These are phyloP conservation scores for Talaromyces sp. DNA, from an alignment of 2,329 filamentous ascomycete genomes.

Conservation along the genomic window DNA sequence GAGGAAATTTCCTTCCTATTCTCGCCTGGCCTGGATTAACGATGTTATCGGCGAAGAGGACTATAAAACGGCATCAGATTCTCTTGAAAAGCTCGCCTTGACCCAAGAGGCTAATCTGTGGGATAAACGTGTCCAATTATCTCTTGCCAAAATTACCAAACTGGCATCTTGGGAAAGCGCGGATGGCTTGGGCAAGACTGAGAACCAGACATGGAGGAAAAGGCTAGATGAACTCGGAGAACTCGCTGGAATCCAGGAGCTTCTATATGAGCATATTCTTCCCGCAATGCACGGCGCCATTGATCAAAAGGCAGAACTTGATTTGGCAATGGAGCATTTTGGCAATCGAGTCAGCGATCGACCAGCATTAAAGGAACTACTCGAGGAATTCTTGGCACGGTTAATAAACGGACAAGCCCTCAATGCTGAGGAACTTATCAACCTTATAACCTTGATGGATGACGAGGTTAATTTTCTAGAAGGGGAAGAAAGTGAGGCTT, in stretches of 20 bases:
- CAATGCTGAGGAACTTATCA: slow-evolving; percentile 48
- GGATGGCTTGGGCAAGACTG: slow-evolving; percentile 22
- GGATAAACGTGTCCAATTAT: slow-evolving; percentile 91
- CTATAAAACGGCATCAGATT: slow-evolving; percentile 66
- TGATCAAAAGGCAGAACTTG: slow-evolving; percentile 71
- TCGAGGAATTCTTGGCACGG: slow-evolving; percentile 65
- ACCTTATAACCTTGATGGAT: slow-evolving; percentile 72
- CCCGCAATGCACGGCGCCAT: slow-evolving; percentile 67
- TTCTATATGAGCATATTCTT: slow-evolving; percentile 66
- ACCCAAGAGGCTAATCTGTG: slow-evolving; percentile 74
- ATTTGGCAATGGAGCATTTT: slow-evolving; percentile 68
- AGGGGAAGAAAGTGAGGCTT: slow-evolving; percentile 47
- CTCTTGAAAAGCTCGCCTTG: slow-evolving; percentile 65
- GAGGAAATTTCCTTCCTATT: slow-evolving; percentile 64
- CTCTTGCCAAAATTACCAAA: slow-evolving; percentile 75
- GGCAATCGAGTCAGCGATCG: slow-evolving; percentile 53
- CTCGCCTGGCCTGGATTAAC: slow-evolving; percentile 90
- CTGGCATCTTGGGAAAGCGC: slow-evolving; percentile 56
- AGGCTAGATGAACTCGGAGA: slow-evolving; percentile 61
- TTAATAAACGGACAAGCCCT: slow-evolving; percentile 70
- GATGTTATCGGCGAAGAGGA: slow-evolving; percentile 75
- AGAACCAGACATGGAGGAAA: slow-evolving; percentile 42
- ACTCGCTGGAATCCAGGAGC: slow-evolving; percentile 74
- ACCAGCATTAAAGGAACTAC: slow-evolving; percentile 64
- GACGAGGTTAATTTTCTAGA: slow-evolving; percentile 47